Conservation (phyloP, 768 basidiomycete species). For the Pluteus cervinus region DNA sequence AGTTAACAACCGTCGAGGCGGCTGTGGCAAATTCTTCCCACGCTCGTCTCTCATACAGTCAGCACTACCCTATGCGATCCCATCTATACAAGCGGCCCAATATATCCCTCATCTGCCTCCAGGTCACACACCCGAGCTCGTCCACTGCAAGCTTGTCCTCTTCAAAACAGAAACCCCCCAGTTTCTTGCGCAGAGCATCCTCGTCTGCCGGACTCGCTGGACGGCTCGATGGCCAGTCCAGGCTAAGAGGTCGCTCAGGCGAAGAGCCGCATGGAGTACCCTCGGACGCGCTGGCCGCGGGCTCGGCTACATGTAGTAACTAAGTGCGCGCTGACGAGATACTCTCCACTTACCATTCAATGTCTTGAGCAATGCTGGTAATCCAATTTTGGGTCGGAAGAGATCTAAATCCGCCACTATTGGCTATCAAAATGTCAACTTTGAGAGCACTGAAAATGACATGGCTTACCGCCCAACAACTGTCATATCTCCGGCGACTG, state of each 20-base stretch:
- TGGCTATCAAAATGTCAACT: no score
- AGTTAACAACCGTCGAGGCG: conserved; percentile 3
- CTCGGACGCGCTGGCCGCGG: not conserved
- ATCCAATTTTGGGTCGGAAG: no score
- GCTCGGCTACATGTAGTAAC: not conserved
- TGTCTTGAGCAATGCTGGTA: not conserved
- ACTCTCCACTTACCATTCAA: conserved; percentile 1
- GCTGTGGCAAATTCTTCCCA: conserved; percentile 4
- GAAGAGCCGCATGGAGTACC: not conserved
- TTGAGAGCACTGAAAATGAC: no score
- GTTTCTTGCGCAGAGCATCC: conserved; percentile 1
- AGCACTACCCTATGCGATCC: conserved; percentile 2
- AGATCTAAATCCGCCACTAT: no score
- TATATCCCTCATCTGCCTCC: conserved; percentile 6
- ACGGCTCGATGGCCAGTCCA: conserved; percentile 10
- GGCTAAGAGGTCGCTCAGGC: conserved; percentile 7
- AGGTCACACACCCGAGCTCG: conserved; percentile 4
- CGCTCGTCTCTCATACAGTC: no score
- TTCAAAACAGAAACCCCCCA: conserved; percentile 3
- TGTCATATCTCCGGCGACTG: not conserved
- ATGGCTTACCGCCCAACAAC: not conserved
- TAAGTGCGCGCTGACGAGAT: not conserved
- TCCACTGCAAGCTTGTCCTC: conserved; percentile 1
- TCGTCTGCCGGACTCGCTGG: conserved; percentile 3
- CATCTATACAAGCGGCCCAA: conserved; percentile 3